These are phyloP conservation scores for Raphanus raphanistrum DNA, from an alignment of 345 rosid species.

Conservation along the genomic window DNA sequence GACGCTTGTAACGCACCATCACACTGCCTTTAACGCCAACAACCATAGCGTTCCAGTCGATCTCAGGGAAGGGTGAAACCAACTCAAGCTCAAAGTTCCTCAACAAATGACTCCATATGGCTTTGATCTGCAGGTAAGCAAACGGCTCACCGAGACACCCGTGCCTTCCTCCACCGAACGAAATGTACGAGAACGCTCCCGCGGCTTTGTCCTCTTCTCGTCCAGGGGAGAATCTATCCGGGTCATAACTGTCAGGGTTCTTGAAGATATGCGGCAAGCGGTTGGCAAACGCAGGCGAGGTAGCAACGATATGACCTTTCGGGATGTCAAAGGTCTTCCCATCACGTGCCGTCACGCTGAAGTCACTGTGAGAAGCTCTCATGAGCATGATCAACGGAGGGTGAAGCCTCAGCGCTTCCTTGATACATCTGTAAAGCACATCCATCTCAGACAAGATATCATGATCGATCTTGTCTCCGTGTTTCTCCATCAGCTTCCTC, in stretches of 20 bases:
- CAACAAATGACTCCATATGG: constrained; percentile 95
- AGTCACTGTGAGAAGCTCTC: constrained; percentile 82
- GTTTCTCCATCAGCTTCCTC: constrained; percentile 63
- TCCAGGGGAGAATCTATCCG: constrained; percentile 74
- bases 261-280: constrained; percentile 77
- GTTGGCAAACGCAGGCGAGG: constrained; percentile 96
- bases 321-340: constrained; percentile 87
- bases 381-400: constrained; percentile 93
- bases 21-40: constrained; percentile 96
- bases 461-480: constrained; percentile 91
- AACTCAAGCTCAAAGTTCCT: constrained; percentile 90
- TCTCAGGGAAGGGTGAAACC: constrained; percentile 93
- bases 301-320: constrained; percentile 89
- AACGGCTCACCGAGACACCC: constrained; percentile 98
- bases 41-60: constrained; percentile 99
- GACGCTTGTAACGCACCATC: constrained; percentile 85
- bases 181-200: constrained; percentile 88
- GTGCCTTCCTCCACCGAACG: constrained; percentile 98
- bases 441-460: constrained; percentile 95
- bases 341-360: constrained; percentile 70
- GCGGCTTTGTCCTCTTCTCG: constrained; percentile 95
- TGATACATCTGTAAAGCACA: constrained; percentile 79
- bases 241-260: constrained; percentile 85
- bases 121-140: constrained; percentile 97
- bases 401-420: constrained; percentile 95